Evolutionary conservation across 768 basidiomycete genomes (phyloP).

Genomic region (Mycena sanguinolenta): DNA sequence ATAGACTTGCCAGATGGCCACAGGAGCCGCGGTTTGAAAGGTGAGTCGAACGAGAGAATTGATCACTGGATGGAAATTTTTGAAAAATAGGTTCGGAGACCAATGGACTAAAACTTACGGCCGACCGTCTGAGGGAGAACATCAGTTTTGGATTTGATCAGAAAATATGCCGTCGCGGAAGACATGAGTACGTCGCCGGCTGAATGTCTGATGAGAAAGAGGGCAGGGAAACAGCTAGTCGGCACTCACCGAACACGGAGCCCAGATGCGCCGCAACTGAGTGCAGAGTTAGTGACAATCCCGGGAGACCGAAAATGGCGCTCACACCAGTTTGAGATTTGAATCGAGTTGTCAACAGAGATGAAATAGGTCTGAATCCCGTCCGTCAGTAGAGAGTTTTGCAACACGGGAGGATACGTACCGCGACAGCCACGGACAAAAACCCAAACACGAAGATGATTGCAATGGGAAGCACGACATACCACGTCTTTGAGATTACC

Average conservation of each 20-base stretch:
- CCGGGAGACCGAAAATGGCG: too few relatives aligned
- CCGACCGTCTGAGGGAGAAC: too few relatives aligned
- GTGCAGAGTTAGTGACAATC: neutral
- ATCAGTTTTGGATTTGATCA: constrained; percentile 7
- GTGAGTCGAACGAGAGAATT: constrained; percentile 43
- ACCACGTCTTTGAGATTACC: constrained; percentile 43
- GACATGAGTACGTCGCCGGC: too few relatives aligned
- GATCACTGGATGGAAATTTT: too few relatives aligned
- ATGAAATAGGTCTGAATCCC: too few relatives aligned
- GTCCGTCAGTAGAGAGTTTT: neutral
- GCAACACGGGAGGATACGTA: too few relatives aligned
- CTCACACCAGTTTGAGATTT: constrained; percentile 48
- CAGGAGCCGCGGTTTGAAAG: constrained; percentile 47
- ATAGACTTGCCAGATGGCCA: constrained; percentile 40
- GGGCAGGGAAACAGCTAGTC: too few relatives aligned
- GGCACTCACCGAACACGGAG: constrained; percentile 43
- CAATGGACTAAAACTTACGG: too few relatives aligned
- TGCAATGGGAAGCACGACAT: neutral
- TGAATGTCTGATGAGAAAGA: neutral
- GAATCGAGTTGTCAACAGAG: too few relatives aligned
- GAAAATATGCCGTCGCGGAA: constrained; percentile 33
- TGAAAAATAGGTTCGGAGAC: too few relatives aligned
- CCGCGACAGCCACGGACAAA: too few relatives aligned
- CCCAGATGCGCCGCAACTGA: constrained; percentile 47
- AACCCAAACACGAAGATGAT: too few relatives aligned